Base-by-base conservation (phyloP, 1,284 basidiomycete genomes). In the Lentinula novae-zelandiae region DNA sequence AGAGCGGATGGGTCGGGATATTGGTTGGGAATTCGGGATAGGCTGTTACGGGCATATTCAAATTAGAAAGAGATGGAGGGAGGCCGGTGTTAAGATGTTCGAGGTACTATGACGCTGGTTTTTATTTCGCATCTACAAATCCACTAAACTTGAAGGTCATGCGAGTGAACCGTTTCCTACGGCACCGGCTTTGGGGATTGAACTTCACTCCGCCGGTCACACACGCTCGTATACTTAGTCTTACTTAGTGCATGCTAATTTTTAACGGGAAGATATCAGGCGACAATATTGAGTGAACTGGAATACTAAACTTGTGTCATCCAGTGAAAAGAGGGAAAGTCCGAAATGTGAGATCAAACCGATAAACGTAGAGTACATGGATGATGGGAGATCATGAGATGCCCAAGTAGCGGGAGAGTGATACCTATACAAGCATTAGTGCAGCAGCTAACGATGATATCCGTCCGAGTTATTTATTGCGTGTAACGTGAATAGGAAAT, bases 1-100 rank as follows among this genome's bases (percentile, higher is more conserved):
- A 63, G 20, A 80, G 68, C 7, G 76, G 71, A 60, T 75, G 73
- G 12, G 73, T 73, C 12, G 73, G 70, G 27, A 75, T 67, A 63
- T 76, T 70, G 48, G 70, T 67, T 12, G 78, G 76, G 68, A 79
- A 79, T 9, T 60, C 60, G 5, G 64, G 64, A 20, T 60, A 53
- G 31, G 39, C 46, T 8, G 60, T 33, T n/a, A 60, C 64, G 8
- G 64, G 64, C 64, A 65, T 65, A 27, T 50, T 22, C 17, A 6
- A 33, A 12, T 50, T 33, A 8, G 20, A 31, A 31, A 34, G 49
- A n/a, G 31, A 22, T 6, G 31, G 22, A 34, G 31, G 27, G 31
- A 50, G 27, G 31, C 8, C 31, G 20, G 44, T 33, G 49, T 34
- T n/a, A 33, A 31, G 31, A 15, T 13, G 2, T 49, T n/a, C 17